Evolutionary conservation across 2,329 filamentous ascomycete species (phyloP).

Genomic region (Cryphonectria carpinicola): DNA sequence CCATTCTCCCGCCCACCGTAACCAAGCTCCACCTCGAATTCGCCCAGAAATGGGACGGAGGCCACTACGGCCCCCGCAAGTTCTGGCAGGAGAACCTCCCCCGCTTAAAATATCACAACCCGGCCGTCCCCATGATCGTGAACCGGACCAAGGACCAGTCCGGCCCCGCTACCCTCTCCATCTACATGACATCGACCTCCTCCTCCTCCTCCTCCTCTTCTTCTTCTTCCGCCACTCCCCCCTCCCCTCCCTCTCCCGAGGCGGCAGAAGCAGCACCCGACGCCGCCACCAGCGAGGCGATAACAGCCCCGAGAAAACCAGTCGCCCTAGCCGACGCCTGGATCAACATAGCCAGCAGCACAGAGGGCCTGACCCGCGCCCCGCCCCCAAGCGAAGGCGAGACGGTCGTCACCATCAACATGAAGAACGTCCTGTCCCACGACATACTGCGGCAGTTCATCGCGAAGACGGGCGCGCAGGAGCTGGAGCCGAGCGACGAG

Average conservation of each 20-base stretch:
- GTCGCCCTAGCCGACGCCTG: conserved; percentile 27
- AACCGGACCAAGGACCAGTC: conserved; percentile 65
- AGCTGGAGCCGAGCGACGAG: conserved; percentile 59
- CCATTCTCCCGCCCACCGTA: conserved; percentile 76
- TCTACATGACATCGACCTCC: conserved; percentile 55
- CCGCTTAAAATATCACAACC: conserved; percentile 93
- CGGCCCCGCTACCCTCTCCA: conserved; percentile 63
- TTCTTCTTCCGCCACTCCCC: background rate
- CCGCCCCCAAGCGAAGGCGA: conserved; percentile 53
- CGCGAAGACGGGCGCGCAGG: conserved; percentile 62
- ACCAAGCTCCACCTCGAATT: conserved; percentile 78
- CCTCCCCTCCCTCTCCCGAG: conserved; percentile 27
- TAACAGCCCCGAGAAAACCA: conserved; percentile 11
- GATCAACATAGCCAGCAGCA: conserved; percentile 40
- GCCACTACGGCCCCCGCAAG: conserved; percentile 75
- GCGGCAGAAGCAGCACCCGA: background rate
- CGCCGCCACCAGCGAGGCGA: background rate
- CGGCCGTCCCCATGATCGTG: conserved; percentile 79
- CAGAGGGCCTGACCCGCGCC: conserved; percentile 51
- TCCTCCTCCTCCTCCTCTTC: background rate
- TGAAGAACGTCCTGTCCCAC: conserved; percentile 64
- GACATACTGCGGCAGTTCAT: conserved; percentile 68
- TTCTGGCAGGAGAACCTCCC: conserved; percentile 87
- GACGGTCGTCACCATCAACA: conserved; percentile 60
- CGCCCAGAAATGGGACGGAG: conserved; percentile 61